These are phyloP conservation scores for Begonia loranthoides DNA, from an alignment of 306 rosid genomes.

Conservation along the genomic window DNA sequence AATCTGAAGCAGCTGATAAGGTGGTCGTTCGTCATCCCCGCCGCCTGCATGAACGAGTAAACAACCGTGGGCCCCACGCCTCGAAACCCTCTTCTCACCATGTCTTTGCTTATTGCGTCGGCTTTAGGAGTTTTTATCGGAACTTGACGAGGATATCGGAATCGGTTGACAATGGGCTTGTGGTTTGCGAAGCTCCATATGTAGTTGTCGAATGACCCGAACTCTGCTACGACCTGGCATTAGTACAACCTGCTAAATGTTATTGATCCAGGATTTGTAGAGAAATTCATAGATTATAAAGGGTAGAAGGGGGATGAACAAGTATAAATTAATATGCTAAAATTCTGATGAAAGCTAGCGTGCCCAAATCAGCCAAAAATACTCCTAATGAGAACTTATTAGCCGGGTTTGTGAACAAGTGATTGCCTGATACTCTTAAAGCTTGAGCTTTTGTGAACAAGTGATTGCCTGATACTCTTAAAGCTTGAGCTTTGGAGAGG, in stretches of 20 bases:
- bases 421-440: too few relatives aligned
- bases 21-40: conserved; percentile 69
- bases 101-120: conserved; percentile 65
- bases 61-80: conserved; percentile 59
- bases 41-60: conserved; percentile 75
- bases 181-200: conserved; percentile 75
- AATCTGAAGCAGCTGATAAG: conserved; percentile 66
- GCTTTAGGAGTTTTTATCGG: conserved; percentile 76
- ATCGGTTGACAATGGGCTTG: conserved; percentile 51
- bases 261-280: too few relatives aligned
- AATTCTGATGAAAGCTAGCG: too few relatives aligned
- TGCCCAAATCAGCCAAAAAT: too few relatives aligned
- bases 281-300: too few relatives aligned
- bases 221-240: conserved; percentile 67
- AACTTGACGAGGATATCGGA: conserved; percentile 78
- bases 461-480: too few relatives aligned
- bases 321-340: too few relatives aligned
- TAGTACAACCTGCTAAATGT: not conserved
- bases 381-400: too few relatives aligned
- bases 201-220: conserved; percentile 59
- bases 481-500: too few relatives aligned
- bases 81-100: conserved; percentile 65
- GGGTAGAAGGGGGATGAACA: too few relatives aligned
- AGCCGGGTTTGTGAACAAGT: too few relatives aligned
- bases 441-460: too few relatives aligned